These are phyloP conservation scores for Paraurostyla sp. DNA, from an alignment of 73 alveolate species.

Conservation along the genomic window DNA sequence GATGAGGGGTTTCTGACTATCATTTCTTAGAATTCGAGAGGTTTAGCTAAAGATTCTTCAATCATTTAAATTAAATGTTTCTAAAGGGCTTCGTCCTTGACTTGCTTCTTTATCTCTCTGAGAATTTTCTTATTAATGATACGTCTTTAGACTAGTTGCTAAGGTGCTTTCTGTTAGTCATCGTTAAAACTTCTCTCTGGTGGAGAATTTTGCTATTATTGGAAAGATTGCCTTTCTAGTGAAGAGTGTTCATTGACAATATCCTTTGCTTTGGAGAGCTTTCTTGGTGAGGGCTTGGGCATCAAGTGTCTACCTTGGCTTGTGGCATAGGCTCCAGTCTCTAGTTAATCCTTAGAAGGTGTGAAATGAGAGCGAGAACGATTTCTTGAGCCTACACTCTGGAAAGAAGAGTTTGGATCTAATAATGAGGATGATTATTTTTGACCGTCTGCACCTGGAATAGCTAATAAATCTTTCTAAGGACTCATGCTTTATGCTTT, in stretches of 20 bases:
- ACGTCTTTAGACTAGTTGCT: too few relatives aligned
- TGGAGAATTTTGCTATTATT: background rate
- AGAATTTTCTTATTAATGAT: background rate
- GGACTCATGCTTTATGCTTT: too few relatives aligned
- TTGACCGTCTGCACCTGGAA: background rate
- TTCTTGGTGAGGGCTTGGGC: slow-evolving; percentile 62
- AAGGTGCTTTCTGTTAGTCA: background rate
- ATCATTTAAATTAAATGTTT: background rate
- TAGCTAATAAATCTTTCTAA: background rate
- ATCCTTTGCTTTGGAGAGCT: slow-evolving; percentile 36
- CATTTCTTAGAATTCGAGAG: slow-evolving; percentile 16
- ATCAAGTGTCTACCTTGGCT: slow-evolving; percentile 7
- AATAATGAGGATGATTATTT: too few relatives aligned
- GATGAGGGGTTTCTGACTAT: slow-evolving; percentile 39
- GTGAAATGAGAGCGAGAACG: slow-evolving; percentile 29
- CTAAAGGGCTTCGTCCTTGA: slow-evolving; percentile 9
- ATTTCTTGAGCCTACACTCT: slow-evolving; percentile 4
- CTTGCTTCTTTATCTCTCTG: slow-evolving; percentile 16
- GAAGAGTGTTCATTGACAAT: background rate
- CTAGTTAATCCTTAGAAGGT: slow-evolving; percentile 4
- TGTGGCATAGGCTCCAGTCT: background rate
- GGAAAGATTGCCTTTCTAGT: background rate
- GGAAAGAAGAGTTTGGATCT: too few relatives aligned
- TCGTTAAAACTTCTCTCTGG: background rate
- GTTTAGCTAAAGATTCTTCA: slow-evolving; percentile 30